Evolutionary conservation across 2,329 filamentous ascomycete genomes (phyloP), one percentile per base, ranked within the genome.

Genomic region (Botryotinia convoluta): DNA sequence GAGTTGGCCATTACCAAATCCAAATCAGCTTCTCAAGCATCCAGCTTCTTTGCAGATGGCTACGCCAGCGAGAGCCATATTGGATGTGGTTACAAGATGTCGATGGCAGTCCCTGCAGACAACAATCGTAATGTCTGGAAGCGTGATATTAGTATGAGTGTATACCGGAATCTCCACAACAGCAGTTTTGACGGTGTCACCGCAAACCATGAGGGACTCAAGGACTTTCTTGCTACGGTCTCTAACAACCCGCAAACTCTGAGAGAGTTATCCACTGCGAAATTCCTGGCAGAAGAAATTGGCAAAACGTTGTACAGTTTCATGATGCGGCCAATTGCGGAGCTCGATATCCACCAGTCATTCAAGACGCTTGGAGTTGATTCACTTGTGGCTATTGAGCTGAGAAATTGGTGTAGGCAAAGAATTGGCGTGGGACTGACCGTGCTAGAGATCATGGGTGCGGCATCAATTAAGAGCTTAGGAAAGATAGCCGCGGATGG

Each of bases 361-460:
- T 32, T 60, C 7, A 60, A 37, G 7, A 32, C 20, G 57, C 32
- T 44, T 32, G 68, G 57, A 1, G 39, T 70, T 29, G 68, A 70
- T 61, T 70, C 68, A 14, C 32, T 62, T 20, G 68, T 61, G 16
- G 54, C 68, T 16, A 42, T 62, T 59, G 68, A 70, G 54, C 59
- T 70, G 37, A 54, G 68, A 59, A 61, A 60, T 32, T 62, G 68
- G 68, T 61, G 48, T 8, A 42, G 14, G n/a, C 35, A 59, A 9
- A 59, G 26, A 26, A 29, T 70, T n/a, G 57, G 10, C 35, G 60
- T 35, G 16, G 57, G 44, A n/a, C 16, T 62, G 29, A 26, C 68
- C 6, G 57, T 71, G 32, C 26, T 62, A 16, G 39, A 71, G 6
- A 39, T 71, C 14, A 29, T 45, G n/a, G 68, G n/a, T n/a, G 54